A percentile compares a stretch with the other conserved stretches of the same genome.
Evolutionary conservation across 441 rosid genomes (phyloP).

Genomic region (Sinapis alba): DNA sequence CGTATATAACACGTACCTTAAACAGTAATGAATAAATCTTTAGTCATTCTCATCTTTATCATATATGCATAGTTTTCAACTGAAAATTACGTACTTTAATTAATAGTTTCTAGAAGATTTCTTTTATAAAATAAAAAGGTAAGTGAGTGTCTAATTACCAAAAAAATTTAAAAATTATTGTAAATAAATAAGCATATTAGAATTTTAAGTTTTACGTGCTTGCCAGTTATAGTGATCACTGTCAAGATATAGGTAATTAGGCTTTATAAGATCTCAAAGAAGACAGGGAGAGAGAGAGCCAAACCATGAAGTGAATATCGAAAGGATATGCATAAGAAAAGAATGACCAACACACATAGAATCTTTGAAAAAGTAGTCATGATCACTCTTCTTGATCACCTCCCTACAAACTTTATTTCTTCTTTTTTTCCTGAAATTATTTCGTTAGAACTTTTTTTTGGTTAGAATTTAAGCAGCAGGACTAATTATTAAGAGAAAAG

Average conservation of each 20-base stretch:
- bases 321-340: constrained; percentile 28
- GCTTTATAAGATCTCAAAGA: constrained; percentile 8
- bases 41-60: not conserved
- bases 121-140: not conserved
- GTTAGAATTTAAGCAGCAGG: not conserved
- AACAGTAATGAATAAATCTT: not conserved
- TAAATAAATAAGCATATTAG: not conserved
- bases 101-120: not conserved
- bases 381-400: constrained; percentile 9
- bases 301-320: constrained; percentile 32
- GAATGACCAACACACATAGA: constrained; percentile 20
- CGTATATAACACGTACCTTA: not conserved
- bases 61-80: not conserved
- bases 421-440: not conserved
- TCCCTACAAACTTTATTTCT: not conserved
- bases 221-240: not conserved
- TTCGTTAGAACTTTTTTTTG: too few relatives aligned
- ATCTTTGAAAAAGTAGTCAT: constrained; percentile 34
- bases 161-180: too few relatives aligned
- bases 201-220: not conserved
- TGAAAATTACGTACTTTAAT: not conserved
- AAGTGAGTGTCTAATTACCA: not conserved
- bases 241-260: not conserved
- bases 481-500: not conserved
- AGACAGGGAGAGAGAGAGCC: constrained; percentile 14